phyloP scores from a whole-genome alignment of 192 early-diverging fungal genomes.

The Backusella sp. region DNA sequence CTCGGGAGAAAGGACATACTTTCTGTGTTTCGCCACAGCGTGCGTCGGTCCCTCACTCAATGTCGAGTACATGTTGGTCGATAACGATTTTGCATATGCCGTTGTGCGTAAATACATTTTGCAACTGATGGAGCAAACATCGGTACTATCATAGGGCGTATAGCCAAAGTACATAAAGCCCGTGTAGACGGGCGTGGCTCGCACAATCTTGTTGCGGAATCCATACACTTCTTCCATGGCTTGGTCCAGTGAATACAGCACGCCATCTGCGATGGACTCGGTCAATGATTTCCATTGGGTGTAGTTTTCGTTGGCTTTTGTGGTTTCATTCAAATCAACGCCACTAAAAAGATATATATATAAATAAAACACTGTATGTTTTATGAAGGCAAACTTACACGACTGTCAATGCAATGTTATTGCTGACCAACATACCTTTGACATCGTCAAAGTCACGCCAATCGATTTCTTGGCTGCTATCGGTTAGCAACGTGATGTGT shows the following conservation, averaged over 20 bases:
- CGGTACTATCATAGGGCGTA: neutral
- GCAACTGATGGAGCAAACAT: neutral
- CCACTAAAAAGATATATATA: neutral
- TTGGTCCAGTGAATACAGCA: neutral
- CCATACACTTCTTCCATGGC: neutral
- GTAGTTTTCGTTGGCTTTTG: neutral
- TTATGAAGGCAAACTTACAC: neutral
- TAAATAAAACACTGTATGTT: neutral
- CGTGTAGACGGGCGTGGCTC: neutral
- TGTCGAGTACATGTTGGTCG: neutral
- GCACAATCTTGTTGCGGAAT: neutral
- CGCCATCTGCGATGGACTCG: neutral
- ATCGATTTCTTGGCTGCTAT: neutral
- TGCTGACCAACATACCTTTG: neutral
- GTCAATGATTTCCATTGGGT: neutral
- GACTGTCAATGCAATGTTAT: neutral
- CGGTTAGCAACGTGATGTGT: neutral
- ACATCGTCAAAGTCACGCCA: neutral
- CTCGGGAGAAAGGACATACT: neutral
- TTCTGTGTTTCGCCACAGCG: neutral
- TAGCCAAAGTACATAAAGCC: neutral
- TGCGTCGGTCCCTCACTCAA: neutral
- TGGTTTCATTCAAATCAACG: neutral
- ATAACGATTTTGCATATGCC: neutral
- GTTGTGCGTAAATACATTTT: neutral